phyloP scores from a whole-genome alignment of 2,329 filamentous ascomycete species.

The Aureobasidium mangrovei region DNA sequence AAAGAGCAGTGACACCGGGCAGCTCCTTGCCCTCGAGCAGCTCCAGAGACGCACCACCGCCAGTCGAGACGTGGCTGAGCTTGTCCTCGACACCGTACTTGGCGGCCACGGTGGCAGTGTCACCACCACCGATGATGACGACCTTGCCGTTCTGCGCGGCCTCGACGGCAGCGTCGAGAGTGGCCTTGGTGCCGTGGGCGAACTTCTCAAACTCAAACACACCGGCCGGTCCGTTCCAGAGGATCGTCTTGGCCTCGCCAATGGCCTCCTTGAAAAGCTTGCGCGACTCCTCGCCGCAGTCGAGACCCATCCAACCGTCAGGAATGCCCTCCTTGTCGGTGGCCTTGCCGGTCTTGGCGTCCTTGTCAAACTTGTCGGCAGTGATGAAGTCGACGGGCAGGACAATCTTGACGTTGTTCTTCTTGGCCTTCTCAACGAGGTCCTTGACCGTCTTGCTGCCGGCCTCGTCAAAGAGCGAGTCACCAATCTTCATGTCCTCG shows the following conservation, averaged over 20 bases:
- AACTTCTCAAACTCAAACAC: slow-evolving; percentile 98
- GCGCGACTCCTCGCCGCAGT: slow-evolving; percentile 83
- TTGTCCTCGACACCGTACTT: slow-evolving; percentile 96
- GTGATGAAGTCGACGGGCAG: slow-evolving; percentile 93
- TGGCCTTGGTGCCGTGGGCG: slow-evolving; percentile 82
- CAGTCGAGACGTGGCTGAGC: slow-evolving; percentile 96
- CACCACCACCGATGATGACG: slow-evolving; percentile 96
- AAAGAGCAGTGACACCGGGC: slow-evolving; percentile 86
- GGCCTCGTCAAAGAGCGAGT: slow-evolving; percentile 85
- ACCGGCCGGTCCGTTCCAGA: slow-evolving; percentile 96
- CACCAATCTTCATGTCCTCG: slow-evolving; percentile 78
- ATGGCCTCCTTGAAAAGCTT: slow-evolving; percentile 86
- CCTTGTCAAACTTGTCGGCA: slow-evolving; percentile 84
- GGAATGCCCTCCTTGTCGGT: slow-evolving; percentile 85
- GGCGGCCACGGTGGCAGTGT: slow-evolving; percentile 94
- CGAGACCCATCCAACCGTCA: slow-evolving; percentile 96
- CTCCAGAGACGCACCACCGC: slow-evolving; percentile 90
- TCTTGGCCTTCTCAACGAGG: slow-evolving; percentile 91
- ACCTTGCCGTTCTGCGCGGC: slow-evolving; percentile 80
- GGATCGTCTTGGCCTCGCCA: slow-evolving; percentile 81
- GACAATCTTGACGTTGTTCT: slow-evolving; percentile 90
- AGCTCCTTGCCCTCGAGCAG: slow-evolving; percentile 96
- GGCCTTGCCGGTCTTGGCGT: slow-evolving; percentile 72
- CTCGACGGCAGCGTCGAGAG: slow-evolving; percentile 76
- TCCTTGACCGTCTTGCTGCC: slow-evolving; percentile 84